phyloP scores from a whole-genome alignment of 73 alveolate species.

The Tetrahymena thermophila region DNA sequence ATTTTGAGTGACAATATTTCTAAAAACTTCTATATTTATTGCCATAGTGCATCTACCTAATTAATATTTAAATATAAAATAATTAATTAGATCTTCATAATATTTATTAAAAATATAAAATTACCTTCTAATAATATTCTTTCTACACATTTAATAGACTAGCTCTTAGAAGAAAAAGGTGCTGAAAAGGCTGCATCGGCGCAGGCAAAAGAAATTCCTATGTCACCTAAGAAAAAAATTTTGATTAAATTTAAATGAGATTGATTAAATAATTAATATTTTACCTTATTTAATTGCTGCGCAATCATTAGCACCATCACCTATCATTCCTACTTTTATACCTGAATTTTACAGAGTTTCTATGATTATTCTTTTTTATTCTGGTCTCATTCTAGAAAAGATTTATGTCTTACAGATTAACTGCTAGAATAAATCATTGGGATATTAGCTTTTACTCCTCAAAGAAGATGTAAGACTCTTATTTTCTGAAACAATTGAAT shows the following conservation, averaged over 20 bases:
- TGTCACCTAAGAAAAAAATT: neutral
- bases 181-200: constrained; percentile 29
- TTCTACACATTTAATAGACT: constrained; percentile 3
- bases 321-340: constrained; percentile 14
- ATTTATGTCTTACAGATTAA: neutral
- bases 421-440: neutral
- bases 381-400: constrained; percentile 29
- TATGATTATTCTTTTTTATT: constrained; percentile 1
- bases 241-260: neutral
- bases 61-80: neutral
- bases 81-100: too few species aligned
- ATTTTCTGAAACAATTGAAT: neutral
- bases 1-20: constrained; percentile 8
- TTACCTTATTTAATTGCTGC: constrained; percentile 21
- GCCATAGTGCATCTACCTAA: constrained; percentile 24
- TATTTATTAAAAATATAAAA: neutral
- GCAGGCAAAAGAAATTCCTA: constrained; percentile 7
- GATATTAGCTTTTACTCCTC: neutral
- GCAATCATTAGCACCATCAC: constrained; percentile 36
- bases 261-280: too few species aligned
- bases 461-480: neutral
- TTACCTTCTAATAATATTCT: constrained; percentile 6
- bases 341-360: neutral
- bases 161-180: neutral
- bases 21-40: constrained; percentile 13